Base-by-base conservation (phyloP, 768 basidiomycete genomes). In the Podaxis sp. region DNA sequence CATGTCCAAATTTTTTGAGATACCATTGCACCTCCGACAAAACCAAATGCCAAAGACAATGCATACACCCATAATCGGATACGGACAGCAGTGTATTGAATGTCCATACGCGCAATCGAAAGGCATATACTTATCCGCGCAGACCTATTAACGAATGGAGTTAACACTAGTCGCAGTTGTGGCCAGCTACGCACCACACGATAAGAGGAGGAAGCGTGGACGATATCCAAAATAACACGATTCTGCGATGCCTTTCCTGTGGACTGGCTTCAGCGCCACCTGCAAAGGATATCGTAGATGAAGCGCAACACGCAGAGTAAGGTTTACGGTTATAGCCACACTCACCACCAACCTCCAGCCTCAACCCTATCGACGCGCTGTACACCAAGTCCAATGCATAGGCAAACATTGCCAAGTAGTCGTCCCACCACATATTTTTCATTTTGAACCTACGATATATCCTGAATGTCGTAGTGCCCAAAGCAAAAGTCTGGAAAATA, bases 401-500 rank as follows among this genome's bases (percentile, higher is more conserved):
- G 33, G 59, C 59, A 4, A 43, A 36, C 17, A 53, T n/a, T 22
- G 52, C 59, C 25, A 51, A 61, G 40, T 43, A 53, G 46, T 61
- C 59, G 43, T 61, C 59, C 59, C 59, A 61, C 59, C 59, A 61
- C 15, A 54, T 4, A 41, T 61, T 61, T 29, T 22, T 53, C 51
- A 27, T 15, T 22, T 15, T 40, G 17, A 24, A 29, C 27, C 59
- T 53, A 9, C 59, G 37, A 33, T 54, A 54, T 29, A 61, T 36
- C n/a, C 59, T 38, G 50, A 54, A 61, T 2, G n/a, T 36, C 24
- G 59, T 54, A n/a, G n/a, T 54, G 36, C 25, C 17, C 19, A 61
- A 33, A 13, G 59, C 59, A 15, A 61, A 8, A 13, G 27, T 24
- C 13, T 61, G 50, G 27, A 61, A 61, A 1, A 53, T 13, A 7